Evolutionary conservation across 2,329 filamentous ascomycete genomes (phyloP).

Genomic region (Pseudopithomyces maydicus): DNA sequence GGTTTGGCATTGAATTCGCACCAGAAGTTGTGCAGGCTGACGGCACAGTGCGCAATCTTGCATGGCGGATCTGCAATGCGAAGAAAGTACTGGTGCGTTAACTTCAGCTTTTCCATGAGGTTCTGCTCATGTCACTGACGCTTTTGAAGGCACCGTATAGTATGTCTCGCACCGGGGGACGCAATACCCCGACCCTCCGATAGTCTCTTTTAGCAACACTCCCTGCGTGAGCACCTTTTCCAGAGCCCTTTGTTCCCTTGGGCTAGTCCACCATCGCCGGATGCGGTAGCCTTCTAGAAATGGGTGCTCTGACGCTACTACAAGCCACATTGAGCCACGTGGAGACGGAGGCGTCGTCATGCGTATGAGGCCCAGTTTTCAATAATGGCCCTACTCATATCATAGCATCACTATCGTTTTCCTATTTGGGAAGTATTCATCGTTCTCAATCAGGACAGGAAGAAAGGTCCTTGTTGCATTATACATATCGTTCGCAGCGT

Average conservation of each 20-base stretch:
- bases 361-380: neutral
- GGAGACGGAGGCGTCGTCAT: neutral
- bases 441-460: no score
- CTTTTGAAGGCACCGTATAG: neutral
- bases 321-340: neutral
- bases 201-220: neutral
- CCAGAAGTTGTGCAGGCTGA: conserved; percentile 91
- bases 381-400: no score
- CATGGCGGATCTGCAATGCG: conserved; percentile 93
- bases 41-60: conserved; percentile 85
- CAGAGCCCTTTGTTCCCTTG: neutral
- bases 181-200: conserved; percentile 1
- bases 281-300: neutral
- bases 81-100: conserved; percentile 86
- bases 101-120: neutral
- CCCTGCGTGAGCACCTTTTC: neutral
- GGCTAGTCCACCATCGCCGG: neutral
- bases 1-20: conserved; percentile 92
- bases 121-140: neutral
- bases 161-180: conserved; percentile 1
- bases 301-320: neutral
- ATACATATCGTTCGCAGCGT: no score
- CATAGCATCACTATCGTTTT: no score
- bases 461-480: no score
- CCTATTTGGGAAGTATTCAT: no score